These are phyloP conservation scores for Boletus subparvulus DNA, from an alignment of 768 basidiomycete genomes.

Conservation along the genomic window DNA sequence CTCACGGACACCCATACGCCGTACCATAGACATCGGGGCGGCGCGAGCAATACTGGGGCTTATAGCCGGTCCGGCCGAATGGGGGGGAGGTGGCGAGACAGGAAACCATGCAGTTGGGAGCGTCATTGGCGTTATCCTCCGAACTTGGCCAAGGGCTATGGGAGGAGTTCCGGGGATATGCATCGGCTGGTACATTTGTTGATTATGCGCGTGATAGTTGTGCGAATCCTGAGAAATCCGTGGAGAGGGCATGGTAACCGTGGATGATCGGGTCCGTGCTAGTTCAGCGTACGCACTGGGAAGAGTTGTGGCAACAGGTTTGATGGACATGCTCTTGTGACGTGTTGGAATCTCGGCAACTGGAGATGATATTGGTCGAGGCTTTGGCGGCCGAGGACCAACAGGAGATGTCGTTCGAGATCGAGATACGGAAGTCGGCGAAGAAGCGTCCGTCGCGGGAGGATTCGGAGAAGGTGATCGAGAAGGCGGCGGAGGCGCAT, in stretches of 20 bases:
- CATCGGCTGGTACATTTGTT: conserved; percentile 34
- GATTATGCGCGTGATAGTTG: conserved; percentile 33
- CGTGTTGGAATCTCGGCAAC: conserved; percentile 27
- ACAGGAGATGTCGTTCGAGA: conserved; percentile 49
- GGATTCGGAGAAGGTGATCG: conserved; percentile 30
- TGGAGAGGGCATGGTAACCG: conserved; percentile 26
- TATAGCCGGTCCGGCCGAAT: conserved; percentile 15
- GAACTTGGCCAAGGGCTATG: background rate
- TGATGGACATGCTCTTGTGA: conserved; percentile 33
- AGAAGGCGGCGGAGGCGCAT: conserved; percentile 30
- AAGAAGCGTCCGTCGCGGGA: conserved; percentile 9
- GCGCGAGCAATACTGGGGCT: conserved; percentile 14
- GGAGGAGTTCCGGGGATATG: conserved; percentile 24
- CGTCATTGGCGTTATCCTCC: conserved; percentile 3
- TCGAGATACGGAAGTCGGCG: conserved; percentile 31
- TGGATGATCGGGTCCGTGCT: conserved; percentile 29
- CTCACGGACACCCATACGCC: conserved; percentile 2
- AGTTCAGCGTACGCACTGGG: conserved; percentile 23
- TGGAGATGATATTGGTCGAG: conserved; percentile 32
- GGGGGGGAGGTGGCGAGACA: conserved; percentile 4
- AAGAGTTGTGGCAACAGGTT: conserved; percentile 19
- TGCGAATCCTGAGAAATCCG: conserved; percentile 30
- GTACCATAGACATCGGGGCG: conserved; percentile 11
- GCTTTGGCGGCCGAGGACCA: conserved; percentile 45
- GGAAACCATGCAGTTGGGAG: conserved; percentile 20